Conservation (phyloP, 495 filamentous ascomycete species). For the Rostrohypoxylon terebratum region DNA sequence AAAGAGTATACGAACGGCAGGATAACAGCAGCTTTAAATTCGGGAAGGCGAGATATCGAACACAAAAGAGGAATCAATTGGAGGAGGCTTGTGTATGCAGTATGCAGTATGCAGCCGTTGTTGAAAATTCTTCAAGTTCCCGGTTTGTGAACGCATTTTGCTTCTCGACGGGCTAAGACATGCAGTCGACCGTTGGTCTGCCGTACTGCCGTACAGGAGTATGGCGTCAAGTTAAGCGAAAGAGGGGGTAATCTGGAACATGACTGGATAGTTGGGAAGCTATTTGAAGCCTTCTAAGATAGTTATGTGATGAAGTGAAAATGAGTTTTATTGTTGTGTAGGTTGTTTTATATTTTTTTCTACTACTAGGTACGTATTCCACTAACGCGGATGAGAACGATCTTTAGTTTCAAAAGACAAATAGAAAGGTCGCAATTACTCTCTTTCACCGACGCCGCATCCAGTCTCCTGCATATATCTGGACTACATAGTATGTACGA, state of each 20-base stretch:
- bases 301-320: constrained; percentile 11
- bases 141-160: constrained; percentile 8
- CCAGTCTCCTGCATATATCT: constrained; percentile 5
- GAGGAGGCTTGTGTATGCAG: constrained; percentile 9
- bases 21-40: constrained; percentile 33
- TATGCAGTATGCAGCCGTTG: constrained; percentile 35
- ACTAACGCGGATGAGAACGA: neutral
- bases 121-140: constrained; percentile 21
- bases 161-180: constrained; percentile 11
- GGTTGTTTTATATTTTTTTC: too few relatives aligned
- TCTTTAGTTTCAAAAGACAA: neutral
- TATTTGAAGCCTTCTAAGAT: constrained; percentile 30
- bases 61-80: constrained; percentile 20
- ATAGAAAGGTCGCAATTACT: neutral
- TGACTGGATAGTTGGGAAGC: constrained; percentile 11
- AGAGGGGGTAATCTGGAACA: constrained; percentile 22
- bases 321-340: neutral
- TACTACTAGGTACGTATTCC: neutral
- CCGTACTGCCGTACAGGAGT: constrained; percentile 15
- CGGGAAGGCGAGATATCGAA: constrained; percentile 22
- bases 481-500: too few relatives aligned
- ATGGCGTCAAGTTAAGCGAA: constrained; percentile 14
- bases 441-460: neutral
- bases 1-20: constrained; percentile 33
- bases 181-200: constrained; percentile 34